These are phyloP conservation scores for Patellaria atrata DNA, from an alignment of 495 filamentous ascomycete genomes.

Conservation along the genomic window DNA sequence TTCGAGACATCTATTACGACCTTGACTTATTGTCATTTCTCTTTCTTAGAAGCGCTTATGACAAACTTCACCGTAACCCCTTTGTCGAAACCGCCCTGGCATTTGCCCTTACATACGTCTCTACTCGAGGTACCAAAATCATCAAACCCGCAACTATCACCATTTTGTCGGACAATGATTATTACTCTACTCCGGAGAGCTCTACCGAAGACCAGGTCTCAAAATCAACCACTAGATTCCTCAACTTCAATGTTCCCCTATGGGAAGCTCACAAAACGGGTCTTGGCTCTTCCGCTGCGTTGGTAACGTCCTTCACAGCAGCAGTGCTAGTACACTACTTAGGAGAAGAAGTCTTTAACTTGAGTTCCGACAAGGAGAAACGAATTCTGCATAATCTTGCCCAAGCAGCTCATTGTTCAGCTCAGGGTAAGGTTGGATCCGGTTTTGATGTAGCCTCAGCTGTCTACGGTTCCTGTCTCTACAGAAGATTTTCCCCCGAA, in stretches of 20 bases:
- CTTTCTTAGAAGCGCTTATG: slow-evolving; percentile 10
- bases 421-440: slow-evolving; percentile 89
- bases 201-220: slow-evolving; percentile 9
- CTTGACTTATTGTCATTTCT: not conserved
- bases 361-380: slow-evolving; percentile 17
- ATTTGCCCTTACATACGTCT: slow-evolving; percentile 76
- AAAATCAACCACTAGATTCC: slow-evolving; percentile 42
- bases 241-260: slow-evolving; percentile 62
- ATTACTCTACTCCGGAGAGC: slow-evolving; percentile 66
- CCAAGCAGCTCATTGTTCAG: slow-evolving; percentile 86
- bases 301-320: slow-evolving; percentile 82
- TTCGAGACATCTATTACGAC: not conserved
- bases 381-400: slow-evolving; percentile 72
- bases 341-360: slow-evolving; percentile 40
- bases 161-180: slow-evolving; percentile 88
- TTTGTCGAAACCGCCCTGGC: slow-evolving; percentile 84
- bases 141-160: slow-evolving; percentile 61
- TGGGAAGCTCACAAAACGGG: slow-evolving; percentile 84
- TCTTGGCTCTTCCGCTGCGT: slow-evolving; percentile 84
- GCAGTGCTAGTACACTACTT: slow-evolving; percentile 71
- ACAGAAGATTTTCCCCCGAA: slow-evolving; percentile 76
- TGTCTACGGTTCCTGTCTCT: slow-evolving; percentile 78
- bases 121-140: slow-evolving; percentile 34
- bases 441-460: slow-evolving; percentile 95
- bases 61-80: slow-evolving; percentile 42